Evolutionary conservation across 257 asterid genomes (phyloP).

Genomic region (Thymus mandschuricus): DNA sequence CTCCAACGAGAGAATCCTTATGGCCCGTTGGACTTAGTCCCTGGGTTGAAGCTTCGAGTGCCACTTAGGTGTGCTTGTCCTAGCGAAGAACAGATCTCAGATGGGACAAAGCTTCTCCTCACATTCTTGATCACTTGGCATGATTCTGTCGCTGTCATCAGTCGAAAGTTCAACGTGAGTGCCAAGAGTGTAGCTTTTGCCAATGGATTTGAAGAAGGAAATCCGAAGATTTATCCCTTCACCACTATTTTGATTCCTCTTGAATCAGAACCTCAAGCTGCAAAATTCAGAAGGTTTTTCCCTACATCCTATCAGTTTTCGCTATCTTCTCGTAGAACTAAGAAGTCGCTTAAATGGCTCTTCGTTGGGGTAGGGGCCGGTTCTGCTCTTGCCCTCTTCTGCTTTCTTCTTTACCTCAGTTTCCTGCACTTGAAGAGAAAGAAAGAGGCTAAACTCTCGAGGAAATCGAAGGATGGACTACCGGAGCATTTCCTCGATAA

Average conservation of each 20-base stretch:
- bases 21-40: constrained; percentile 18
- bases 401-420: constrained; percentile 36
- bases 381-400: constrained; percentile 46
- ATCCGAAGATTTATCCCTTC: constrained; percentile 47
- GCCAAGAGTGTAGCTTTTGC: constrained; percentile 45
- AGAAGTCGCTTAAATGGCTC: constrained; percentile 28
- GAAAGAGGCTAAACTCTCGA: background rate
- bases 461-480: constrained; percentile 25
- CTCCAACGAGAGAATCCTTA: constrained; percentile 47
- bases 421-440: constrained; percentile 30
- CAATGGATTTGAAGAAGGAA: constrained; percentile 45
- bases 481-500: constrained; percentile 40
- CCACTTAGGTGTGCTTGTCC: constrained; percentile 86
- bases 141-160: constrained; percentile 40
- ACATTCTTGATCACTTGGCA: constrained; percentile 50
- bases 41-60: constrained; percentile 43
- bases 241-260: constrained; percentile 70
- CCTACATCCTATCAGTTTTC: constrained; percentile 17
- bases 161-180: constrained; percentile 47
- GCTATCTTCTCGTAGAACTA: background rate
- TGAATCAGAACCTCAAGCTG: constrained; percentile 39
- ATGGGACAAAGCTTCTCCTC: constrained; percentile 51
- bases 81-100: constrained; percentile 41
- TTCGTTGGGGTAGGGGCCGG: constrained; percentile 54
- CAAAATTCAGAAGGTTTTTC: constrained; percentile 33